Base-by-base conservation (phyloP, 805 yeast species). In the Teunomyces cretensis region DNA sequence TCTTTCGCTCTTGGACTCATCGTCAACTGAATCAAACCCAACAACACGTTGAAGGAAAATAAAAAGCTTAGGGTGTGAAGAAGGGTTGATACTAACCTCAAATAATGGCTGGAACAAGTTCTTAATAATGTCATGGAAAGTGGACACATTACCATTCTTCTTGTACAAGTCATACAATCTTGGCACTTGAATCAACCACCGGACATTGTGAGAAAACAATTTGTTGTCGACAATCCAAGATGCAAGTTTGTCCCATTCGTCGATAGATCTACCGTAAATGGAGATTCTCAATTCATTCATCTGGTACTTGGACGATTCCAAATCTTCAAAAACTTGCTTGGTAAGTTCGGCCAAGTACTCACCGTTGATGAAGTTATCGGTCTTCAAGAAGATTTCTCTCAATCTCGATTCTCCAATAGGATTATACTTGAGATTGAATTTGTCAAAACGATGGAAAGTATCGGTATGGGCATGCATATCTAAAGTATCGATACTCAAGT, bases 401-500 rank as follows among this genome's bases (percentile, higher is more conserved):
- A 94, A 72, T 64, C 99, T 84, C 15, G 99, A 94, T 69, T 94
- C 99, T 26, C 99, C 99, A 56, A 94, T 86, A 15, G 99, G 99
- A 62, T 94, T 94, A 70, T 94, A 94, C 65, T 94, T 95, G 70
- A 94, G 76, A 65, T 94, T 94, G 77, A 94, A 94, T 68, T 94
- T 94, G 68, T 94, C 99, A 61, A 94, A 94, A 57, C 99, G 79
- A 67, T 94, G 99, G 78, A 94, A 94, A 0, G 98, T 87, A 60
- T 94, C 99, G 52, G 91, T 87, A 65, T 94, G 99, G 4, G 99
- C 99, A 67, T 94, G 99, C 99, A 94, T 94, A 67, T 94, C 99
- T 54, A 94, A 76, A 1, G 99, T 95, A 60, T 94, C 99, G 57
- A 94, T 94, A 46, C 96, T 86, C 47, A 94, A 74, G 62, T 94